Conservation (phyloP, 2,329 filamentous ascomycete genomes). For the Cyanodermella asteris region DNA sequence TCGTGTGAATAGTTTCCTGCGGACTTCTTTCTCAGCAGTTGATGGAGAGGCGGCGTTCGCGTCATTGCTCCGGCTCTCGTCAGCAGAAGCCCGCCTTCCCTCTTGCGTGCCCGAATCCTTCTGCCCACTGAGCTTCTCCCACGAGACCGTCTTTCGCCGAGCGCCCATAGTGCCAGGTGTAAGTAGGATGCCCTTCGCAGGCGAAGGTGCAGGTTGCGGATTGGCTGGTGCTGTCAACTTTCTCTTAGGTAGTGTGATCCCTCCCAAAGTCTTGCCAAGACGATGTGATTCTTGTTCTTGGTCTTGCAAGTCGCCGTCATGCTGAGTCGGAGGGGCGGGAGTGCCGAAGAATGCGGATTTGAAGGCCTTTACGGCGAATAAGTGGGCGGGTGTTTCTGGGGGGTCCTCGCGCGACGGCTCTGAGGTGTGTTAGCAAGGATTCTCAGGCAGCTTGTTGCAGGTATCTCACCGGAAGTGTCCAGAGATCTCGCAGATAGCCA, state of each 20-base stretch:
- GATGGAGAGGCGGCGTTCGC: too few species aligned
- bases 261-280: background rate
- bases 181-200: conserved; percentile 41
- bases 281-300: conserved; percentile 5
- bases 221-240: background rate
- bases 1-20: background rate
- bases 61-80: too few species aligned
- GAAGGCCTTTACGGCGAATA: conserved; percentile 46
- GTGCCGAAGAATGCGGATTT: conserved; percentile 44
- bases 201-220: too few species aligned
- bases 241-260: background rate
- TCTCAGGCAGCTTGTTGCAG: too few species aligned
- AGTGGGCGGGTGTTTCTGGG: conserved; percentile 42
- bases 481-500: too few species aligned
- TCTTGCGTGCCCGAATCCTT: too few species aligned
- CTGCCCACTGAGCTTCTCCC: conserved; percentile 22
- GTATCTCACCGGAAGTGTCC: too few species aligned
- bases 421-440: too few species aligned
- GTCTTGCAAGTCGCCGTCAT: conserved; percentile 3
- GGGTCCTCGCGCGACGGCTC: conserved; percentile 28
- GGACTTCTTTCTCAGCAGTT: too few species aligned
- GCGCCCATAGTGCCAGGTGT: conserved; percentile 36
- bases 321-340: conserved; percentile 28
- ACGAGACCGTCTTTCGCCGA: conserved; percentile 38
- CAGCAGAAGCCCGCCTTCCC: too few species aligned